Conservation (phyloP, 306 rosid species). For the Crataegus laevigata region DNA sequence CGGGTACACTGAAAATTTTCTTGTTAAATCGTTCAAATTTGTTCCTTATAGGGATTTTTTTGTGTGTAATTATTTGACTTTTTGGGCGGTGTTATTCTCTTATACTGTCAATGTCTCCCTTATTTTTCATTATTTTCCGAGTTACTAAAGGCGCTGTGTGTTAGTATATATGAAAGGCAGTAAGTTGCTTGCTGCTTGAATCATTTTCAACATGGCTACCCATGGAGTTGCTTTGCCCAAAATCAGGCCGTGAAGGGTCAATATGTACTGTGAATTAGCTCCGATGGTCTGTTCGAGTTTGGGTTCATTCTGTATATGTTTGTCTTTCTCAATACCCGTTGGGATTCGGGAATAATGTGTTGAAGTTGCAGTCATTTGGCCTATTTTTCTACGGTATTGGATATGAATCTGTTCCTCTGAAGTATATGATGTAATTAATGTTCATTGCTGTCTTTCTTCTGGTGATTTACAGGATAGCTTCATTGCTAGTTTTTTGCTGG, state of each 20-base stretch:
- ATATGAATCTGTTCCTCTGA: neutral
- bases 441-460: constrained; percentile 10
- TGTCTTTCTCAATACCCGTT: neutral
- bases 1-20: no score
- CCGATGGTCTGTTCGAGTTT: neutral
- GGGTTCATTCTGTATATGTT: neutral
- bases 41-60: neutral
- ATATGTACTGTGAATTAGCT: neutral
- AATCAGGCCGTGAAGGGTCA: neutral
- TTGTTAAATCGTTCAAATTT: neutral
- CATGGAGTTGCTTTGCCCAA: neutral
- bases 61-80: neutral
- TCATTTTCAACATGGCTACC: neutral
- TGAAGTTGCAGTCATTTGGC: neutral
- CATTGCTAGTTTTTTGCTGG: constrained; percentile 80
- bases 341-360: neutral
- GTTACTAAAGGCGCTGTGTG: neutral
- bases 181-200: neutral
- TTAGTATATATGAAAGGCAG: neutral
- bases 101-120: neutral
- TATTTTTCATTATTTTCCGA: neutral
- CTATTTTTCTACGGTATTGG: neutral
- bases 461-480: constrained; percentile 68
- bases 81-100: neutral
- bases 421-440: neutral